Evolutionary conservation across 257 asterid species (phyloP).

Genomic region (Primulina eburnea): DNA sequence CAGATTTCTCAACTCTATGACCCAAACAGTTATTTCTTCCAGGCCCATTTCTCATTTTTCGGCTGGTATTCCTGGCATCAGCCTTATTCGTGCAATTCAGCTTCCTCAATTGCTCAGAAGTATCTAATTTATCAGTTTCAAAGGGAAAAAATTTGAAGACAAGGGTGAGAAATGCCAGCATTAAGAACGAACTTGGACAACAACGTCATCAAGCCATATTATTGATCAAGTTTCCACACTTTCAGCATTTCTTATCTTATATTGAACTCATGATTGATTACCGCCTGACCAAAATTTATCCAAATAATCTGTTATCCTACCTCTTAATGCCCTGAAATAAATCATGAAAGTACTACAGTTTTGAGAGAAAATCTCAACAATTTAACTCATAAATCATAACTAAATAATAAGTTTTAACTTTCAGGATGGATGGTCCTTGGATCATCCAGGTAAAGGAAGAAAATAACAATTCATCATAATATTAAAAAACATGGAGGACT

Average conservation of each 20-base stretch:
- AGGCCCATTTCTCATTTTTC: slow-evolving; percentile 71
- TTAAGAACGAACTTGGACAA: background rate
- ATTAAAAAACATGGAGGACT: slow-evolving; percentile 18
- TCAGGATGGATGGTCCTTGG: background rate
- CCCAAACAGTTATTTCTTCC: slow-evolving; percentile 73
- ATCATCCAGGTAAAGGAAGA: background rate
- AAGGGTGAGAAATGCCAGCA: slow-evolving; percentile 17
- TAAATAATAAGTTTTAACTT: no score
- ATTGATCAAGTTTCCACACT: no score
- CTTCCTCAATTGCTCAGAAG: slow-evolving; percentile 35
- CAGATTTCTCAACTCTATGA: slow-evolving; percentile 67
- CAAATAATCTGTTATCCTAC: no score
- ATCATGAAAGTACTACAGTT: background rate
- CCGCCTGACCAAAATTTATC: background rate
- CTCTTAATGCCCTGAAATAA: background rate
- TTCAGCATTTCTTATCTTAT: background rate
- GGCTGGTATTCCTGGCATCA: slow-evolving; percentile 49
- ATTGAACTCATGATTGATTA: background rate
- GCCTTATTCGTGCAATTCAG: slow-evolving; percentile 48
- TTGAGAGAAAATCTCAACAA: background rate
- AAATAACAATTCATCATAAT: no score
- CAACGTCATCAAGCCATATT: background rate
- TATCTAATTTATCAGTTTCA: slow-evolving; percentile 32
- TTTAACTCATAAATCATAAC: background rate
- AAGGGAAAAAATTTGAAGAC: slow-evolving; percentile 19